phyloP scores from a whole-genome alignment of 345 rosid species.

The Eucalyptus grandis region DNA sequence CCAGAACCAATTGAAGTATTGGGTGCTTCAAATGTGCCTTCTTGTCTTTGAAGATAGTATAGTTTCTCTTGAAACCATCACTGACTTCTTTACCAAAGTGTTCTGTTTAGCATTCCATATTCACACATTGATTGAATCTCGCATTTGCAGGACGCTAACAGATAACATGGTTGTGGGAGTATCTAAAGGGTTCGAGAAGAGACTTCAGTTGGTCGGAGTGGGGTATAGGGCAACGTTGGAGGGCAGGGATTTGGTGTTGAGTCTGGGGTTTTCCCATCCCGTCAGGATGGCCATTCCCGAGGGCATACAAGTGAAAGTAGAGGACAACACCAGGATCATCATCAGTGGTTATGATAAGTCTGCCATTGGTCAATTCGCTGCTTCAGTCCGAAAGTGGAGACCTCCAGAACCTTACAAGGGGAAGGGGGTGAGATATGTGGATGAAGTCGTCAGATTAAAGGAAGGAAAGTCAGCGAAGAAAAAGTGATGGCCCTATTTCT shows the following conservation, averaged over 20 bases:
- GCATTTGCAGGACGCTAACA: constrained; percentile 55
- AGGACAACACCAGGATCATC: constrained; percentile 67
- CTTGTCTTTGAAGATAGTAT: not conserved
- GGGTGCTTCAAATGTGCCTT: not conserved
- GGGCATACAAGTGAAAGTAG: constrained; percentile 66
- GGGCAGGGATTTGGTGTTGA: constrained; percentile 72
- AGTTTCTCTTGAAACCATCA: not conserved
- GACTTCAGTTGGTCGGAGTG: constrained; percentile 74
- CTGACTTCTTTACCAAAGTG: not conserved
- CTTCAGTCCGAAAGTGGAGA: constrained; percentile 84
- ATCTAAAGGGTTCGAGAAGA: constrained; percentile 95
- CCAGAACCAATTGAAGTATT: not conserved
- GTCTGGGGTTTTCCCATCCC: constrained; percentile 90
- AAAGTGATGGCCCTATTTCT: constrained; percentile 23
- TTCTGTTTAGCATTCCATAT: not conserved
- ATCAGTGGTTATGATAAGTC: constrained; percentile 78
- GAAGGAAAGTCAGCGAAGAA: constrained; percentile 98
- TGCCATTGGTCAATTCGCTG: constrained; percentile 76
- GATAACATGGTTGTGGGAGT: constrained; percentile 97
- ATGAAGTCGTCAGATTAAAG: constrained; percentile 71
- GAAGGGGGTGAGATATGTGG: constrained; percentile 84
- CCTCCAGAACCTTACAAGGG: constrained; percentile 98
- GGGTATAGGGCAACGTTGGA: constrained; percentile 83
- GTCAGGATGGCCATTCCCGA: constrained; percentile 80
- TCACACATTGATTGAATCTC: not conserved